Evolutionary conservation across 2,329 filamentous ascomycete species (phyloP).

Genomic region (Ramularia endophylla): DNA sequence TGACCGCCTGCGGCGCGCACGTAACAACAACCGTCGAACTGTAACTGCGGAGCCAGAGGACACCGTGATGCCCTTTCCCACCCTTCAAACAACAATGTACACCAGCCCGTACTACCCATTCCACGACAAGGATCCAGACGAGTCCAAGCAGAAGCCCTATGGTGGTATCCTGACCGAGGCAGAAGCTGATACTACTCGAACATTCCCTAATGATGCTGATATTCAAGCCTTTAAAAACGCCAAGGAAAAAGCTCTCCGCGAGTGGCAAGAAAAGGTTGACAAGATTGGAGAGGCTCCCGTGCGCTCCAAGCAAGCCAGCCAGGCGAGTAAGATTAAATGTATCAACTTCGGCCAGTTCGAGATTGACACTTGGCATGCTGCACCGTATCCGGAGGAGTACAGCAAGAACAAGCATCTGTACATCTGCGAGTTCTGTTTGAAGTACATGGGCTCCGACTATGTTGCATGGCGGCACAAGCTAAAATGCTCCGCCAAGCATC

Average conservation of each 20-base stretch:
- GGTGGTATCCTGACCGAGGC: constrained; percentile 84
- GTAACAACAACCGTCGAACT: constrained; percentile 43
- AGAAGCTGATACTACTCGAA: constrained; percentile 87
- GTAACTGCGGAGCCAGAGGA: constrained; percentile 37
- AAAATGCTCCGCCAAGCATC: constrained; percentile 94
- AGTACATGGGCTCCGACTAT: constrained; percentile 99
- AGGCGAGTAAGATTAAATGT: constrained; percentile 94
- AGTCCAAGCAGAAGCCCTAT: constrained; percentile 88
- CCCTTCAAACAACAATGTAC: constrained; percentile 57
- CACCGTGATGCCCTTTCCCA: constrained; percentile 45
- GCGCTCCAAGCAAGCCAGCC: constrained; percentile 63
- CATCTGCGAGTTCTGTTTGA: constrained; percentile 98
- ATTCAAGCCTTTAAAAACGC: constrained; percentile 84
- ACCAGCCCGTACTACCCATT: constrained; percentile 82
- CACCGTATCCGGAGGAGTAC: constrained; percentile 97
- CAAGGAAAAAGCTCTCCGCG: constrained; percentile 83
- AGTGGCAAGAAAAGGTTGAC: constrained; percentile 69
- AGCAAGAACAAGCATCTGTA: constrained; percentile 95
- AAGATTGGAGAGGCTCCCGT: constrained; percentile 57
- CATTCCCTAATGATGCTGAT: constrained; percentile 73
- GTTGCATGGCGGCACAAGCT: constrained; percentile 94
- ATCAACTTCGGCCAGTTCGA: constrained; percentile 98
- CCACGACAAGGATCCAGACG: constrained; percentile 81
- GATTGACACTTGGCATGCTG: constrained; percentile 98
- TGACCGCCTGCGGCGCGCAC: constrained; percentile 34